These are phyloP conservation scores for Stylosanthes scabra DNA, from an alignment of 331 rosid genomes.

Conservation along the genomic window DNA sequence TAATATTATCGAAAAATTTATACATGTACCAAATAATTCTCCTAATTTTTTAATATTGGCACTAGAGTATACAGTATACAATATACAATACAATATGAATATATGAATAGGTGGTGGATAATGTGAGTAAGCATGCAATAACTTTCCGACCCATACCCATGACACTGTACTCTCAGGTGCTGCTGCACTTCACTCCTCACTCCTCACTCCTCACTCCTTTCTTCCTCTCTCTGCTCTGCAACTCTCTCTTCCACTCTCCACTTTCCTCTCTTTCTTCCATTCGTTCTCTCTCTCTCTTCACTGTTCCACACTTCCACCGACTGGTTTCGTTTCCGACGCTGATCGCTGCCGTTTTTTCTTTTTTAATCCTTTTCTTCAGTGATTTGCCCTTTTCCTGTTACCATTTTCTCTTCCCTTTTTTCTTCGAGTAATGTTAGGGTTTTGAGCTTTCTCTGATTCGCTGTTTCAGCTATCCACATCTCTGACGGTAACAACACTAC, in stretches of 20 bases:
- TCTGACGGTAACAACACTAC: constrained; percentile 34
- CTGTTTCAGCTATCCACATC: constrained; percentile 49
- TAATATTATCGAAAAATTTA: too few relatives aligned
- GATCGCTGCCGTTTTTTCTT: constrained; percentile 7
- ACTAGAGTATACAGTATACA: too few relatives aligned
- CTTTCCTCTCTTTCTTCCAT: background rate
- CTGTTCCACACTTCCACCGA: background rate
- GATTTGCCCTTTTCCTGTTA: background rate
- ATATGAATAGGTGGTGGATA: too few relatives aligned
- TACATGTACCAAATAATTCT: too few relatives aligned
- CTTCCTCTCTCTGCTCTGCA: constrained; percentile 7
- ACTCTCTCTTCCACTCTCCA: background rate
- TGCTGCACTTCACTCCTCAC: constrained; percentile 19
- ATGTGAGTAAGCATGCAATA: background rate
- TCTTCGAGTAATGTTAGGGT: constrained; percentile 41
- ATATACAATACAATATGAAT: too few relatives aligned
- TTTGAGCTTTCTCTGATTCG: constrained; percentile 43
- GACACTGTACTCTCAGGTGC: constrained; percentile 29
- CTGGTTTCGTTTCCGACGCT: constrained; percentile 2
- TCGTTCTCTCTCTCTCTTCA: background rate
- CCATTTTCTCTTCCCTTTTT: background rate
- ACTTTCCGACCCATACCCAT: background rate
- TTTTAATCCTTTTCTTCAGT: background rate
- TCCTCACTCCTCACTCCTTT: constrained; percentile 9
- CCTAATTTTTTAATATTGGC: too few relatives aligned